Base-by-base conservation (phyloP, 208 protist genomes). In the Trypanosoma cruzi region DNA sequence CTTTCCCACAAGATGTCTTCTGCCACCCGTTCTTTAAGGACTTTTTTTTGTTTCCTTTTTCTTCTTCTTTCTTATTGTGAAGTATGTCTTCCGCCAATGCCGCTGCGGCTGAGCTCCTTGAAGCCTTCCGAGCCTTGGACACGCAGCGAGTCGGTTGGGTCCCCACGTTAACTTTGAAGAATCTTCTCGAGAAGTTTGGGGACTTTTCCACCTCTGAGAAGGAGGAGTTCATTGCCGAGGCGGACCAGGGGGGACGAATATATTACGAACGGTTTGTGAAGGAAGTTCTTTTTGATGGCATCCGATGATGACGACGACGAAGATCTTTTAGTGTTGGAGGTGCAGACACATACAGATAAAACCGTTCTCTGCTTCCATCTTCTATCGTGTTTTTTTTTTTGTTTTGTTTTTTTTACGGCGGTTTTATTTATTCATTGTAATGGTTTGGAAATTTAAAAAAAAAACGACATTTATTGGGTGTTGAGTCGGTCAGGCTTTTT, bases 151-250 rank as follows among this genome's bases (percentile, higher is more conserved):
- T 34, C 10, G 67, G 67, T 24, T 60, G 31, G 29, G 18, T 72
- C 16, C 18, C 67, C 10, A 72, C 44, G 32, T 6, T 55, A 8
- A 31, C 46, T 0, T 16, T 72, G 34, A 50, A 37, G 28, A 10
- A 4, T 24, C 24, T 72, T 8, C 32, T 72, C 14, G 59, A 65
- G 0, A 72, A 42, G 37, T 72, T 64, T 32, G 40, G 67, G 2
- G 56, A 72, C 40, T 73, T 73, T 24, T 66, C 68, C 20, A 46
- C 31, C 8, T 14, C 31, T 10, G 68, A 73, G 40, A 50, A 26
- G 56, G 57, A 64, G 24, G 68, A 73, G 60, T 73, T 73, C 24
- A 50, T 73, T 31, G 34, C 13, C 11, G 68, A 73, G 22, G 68
- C 68, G 26, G 68, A 73, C 28, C 58, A 64, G 22, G 57, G 31